A percentile compares a stretch with the other conserved stretches of the same genome.
Conservation (phyloP, 2,329 filamentous ascomycete species). For the Fusarium vanettenii region DNA sequence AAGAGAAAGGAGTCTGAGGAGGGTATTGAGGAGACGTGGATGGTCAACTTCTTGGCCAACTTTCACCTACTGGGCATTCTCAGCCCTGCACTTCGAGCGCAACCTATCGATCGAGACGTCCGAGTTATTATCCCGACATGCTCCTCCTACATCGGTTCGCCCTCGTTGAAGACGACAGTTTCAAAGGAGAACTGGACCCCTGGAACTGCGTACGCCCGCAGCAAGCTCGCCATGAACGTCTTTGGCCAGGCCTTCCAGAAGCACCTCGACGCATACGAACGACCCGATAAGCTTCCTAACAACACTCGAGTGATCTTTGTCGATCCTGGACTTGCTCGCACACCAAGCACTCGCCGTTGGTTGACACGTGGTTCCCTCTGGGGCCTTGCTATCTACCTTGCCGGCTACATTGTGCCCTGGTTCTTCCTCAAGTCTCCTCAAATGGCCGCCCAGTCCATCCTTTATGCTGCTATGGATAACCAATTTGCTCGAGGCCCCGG, state of each 20-base stretch:
- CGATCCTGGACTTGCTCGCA: constrained; percentile 87
- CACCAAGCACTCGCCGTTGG: constrained; percentile 89
- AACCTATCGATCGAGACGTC: constrained; percentile 94
- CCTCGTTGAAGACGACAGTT: constrained; percentile 68
- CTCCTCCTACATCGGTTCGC: constrained; percentile 85
- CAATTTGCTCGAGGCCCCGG: constrained; percentile 72
- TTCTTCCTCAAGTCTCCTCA: constrained; percentile 85
- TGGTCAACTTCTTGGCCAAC: constrained; percentile 94
- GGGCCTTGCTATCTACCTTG: constrained; percentile 81
- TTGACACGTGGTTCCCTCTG: constrained; percentile 85
- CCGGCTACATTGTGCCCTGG: constrained; percentile 86
- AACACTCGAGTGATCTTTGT: constrained; percentile 87
- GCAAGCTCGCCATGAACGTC: constrained; percentile 84
- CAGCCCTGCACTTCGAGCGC: constrained; percentile 87
- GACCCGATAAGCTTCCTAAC: constrained; percentile 84
- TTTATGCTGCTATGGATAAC: constrained; percentile 87
- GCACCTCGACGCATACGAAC: constrained; percentile 84
- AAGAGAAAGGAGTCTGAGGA: constrained; percentile 74
- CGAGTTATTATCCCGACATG: constrained; percentile 89
- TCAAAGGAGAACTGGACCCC: constrained; percentile 66
- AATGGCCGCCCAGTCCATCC: constrained; percentile 86
- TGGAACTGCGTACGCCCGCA: constrained; percentile 69
- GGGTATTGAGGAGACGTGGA: constrained; percentile 90
- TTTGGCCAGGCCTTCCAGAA: constrained; percentile 94
- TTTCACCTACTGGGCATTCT: constrained; percentile 95